Base-by-base conservation (phyloP, 192 early-diverging fungal species). In the Coemansia sp. region DNA sequence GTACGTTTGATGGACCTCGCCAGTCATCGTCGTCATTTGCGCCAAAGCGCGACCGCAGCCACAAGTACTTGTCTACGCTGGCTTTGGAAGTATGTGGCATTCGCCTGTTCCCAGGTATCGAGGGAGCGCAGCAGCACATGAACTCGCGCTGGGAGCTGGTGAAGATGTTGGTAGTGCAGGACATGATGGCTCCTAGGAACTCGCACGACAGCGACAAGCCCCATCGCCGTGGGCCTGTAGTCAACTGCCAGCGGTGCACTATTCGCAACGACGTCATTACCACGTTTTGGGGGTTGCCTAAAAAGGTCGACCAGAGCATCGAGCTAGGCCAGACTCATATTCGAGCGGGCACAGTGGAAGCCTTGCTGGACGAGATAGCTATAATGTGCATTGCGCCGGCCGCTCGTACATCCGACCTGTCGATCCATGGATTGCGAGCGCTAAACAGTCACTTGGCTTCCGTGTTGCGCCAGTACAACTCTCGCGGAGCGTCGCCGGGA, bases 71-170 rank as follows among this genome's bases (percentile, higher is more conserved):
- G 21, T 77, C 80, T 2, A 75, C 80, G 14, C 64, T 83, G 37
- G 80, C 80, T 15, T 38, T 83, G 6, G 80, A 77, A 15, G 50
- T 75, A 7, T 67, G 59, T 27, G 73, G 66, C 17, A 67, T 78
- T 27, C 75, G 76, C 25, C 32, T 83, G 44, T 62, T 78, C 11
- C 70, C 80, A 3, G 80, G 80, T 0, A 78, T 78, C 25, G 76
- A 83, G 12, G 64, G 69, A 9, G 63, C 66, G 9, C 79, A 81
- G 62, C 66, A 72, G 63, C 80, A 83, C 36, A 64, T 75, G 69
- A 83, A 78, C 37, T 78, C 80, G 58, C 80, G 80, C 32, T 83
- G 80, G 80, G 80, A 78, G 73, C 70, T 83, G 36, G 80, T 83
- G 48, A 83, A 83, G 38, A 69, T 75, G 75, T 72, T 83, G 4